Percentiles rank a stretch among this genome's conserved stretches.
These are phyloP conservation scores for Pseudomassariella vexata DNA, from an alignment of 2,329 filamentous ascomycete genomes.

Conservation along the genomic window DNA sequence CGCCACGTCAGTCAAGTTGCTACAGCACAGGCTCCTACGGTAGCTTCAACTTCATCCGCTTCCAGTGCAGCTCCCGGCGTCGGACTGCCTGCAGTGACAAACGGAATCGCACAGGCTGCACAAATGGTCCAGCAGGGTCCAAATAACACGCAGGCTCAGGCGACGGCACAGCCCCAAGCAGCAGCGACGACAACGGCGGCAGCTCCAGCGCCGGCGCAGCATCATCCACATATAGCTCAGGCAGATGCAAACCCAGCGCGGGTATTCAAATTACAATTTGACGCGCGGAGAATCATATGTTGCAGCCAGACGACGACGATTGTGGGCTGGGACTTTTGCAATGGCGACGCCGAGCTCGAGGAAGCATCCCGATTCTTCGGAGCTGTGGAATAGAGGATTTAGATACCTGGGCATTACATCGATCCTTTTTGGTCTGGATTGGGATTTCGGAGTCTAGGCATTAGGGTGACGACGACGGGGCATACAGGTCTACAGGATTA, in stretches of 20 bases:
- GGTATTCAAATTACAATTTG: slow-evolving; percentile 96
- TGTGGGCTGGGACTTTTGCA: slow-evolving; percentile 97
- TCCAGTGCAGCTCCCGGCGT: slow-evolving; percentile 5
- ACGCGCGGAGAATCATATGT: slow-evolving; percentile 87
- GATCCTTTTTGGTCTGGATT: not conserved
- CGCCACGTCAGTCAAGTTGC: too few relatives aligned
- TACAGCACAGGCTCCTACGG: slow-evolving; percentile 7
- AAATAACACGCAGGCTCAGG: slow-evolving; percentile 8
- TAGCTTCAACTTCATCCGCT: slow-evolving; percentile 3
- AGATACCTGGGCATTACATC: not conserved
- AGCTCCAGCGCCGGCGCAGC: slow-evolving; percentile 11
- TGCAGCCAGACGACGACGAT: slow-evolving; percentile 89
- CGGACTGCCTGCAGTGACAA: not conserved
- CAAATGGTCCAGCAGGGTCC: not conserved
- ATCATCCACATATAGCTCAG: slow-evolving; percentile 40
- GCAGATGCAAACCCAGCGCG: slow-evolving; percentile 47
- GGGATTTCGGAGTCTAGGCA: too few relatives aligned
- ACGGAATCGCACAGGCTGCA: not conserved
- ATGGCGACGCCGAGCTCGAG: slow-evolving; percentile 73
- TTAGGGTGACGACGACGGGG: too few relatives aligned
- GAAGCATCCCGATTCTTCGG: slow-evolving; percentile 75
- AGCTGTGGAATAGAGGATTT: slow-evolving; percentile 40
- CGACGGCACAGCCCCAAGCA: slow-evolving; percentile 22
- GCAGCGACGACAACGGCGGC: slow-evolving; percentile 4
- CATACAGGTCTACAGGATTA: too few relatives aligned